A percentile compares a stretch with the other conserved stretches of the same genome.
Evolutionary conservation across 768 basidiomycete species (phyloP).

Genomic region (Pleurotus tuber-regium): DNA sequence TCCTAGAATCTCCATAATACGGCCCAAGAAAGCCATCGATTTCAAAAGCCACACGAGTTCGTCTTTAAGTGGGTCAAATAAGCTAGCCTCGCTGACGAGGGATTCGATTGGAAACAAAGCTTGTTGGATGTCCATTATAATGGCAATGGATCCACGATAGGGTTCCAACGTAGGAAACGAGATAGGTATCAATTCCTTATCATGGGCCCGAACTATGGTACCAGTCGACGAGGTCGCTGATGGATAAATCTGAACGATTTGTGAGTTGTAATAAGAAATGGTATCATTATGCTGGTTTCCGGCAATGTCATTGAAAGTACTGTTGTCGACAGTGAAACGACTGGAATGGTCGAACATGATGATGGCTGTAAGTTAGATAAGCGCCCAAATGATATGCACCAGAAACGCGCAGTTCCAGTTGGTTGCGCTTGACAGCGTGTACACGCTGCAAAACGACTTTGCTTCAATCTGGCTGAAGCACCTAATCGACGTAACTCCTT

Average conservation of each 20-base stretch:
- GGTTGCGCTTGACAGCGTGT: no score
- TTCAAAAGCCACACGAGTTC: not conserved
- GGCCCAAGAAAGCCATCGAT: not conserved
- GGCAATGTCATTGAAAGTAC: slow-evolving; percentile 2
- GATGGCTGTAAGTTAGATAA: no score
- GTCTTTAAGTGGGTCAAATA: not conserved
- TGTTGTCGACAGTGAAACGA: not conserved
- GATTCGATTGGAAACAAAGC: not conserved
- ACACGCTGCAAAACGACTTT: no score
- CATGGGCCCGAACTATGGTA: not conserved
- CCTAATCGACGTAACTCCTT: no score
- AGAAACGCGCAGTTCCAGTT: no score
- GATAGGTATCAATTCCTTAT: not conserved
- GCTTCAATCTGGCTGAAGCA: no score
- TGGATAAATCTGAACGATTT: not conserved
- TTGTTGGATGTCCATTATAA: not conserved
- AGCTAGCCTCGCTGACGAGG: not conserved
- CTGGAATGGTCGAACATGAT: not conserved
- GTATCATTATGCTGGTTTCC: not conserved
- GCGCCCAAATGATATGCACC: no score
- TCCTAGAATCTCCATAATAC: not conserved
- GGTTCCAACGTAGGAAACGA: not conserved
- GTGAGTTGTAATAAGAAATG: not conserved
- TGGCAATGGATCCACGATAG: not conserved
- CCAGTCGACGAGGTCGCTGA: not conserved